Base-by-base conservation (phyloP, 2,329 filamentous ascomycete genomes). In the Aureobasidium vineae region DNA sequence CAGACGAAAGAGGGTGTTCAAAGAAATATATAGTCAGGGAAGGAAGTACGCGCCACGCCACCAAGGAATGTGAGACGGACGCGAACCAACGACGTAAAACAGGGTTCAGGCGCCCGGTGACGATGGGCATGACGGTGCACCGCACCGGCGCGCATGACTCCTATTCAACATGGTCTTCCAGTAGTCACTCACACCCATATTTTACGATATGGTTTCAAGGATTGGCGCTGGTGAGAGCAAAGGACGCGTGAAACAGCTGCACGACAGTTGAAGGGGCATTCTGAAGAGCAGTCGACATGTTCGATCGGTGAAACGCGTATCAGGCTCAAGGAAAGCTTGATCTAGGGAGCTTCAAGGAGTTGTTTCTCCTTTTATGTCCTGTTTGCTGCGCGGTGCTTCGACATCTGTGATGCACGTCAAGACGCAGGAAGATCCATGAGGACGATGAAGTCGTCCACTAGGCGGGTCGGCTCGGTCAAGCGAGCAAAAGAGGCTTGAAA, bases 1-100 rank as follows among this genome's bases (percentile, higher is more conserved):
- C 31, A 38, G 45, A 45, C 13, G 15, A n/a, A 41, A 33, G 43
- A 52, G 59, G 15, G 28, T 23, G 45, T 41, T 52, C n/a, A 21
- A 63, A 52, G 31, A 52, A 61, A 52, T 63, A 63, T 52, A 63
- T 63, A 63, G 31, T 63, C 21, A 41, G 21, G 59, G 33, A 33
- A 63, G 45, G 28, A 40, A 52, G 13, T 50, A 63, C 45, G 59
- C 59, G 59, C 59, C 59, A 19, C 59, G 31, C 57, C 43, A 40
- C 45, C 59, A 52, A 63, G 59, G 59, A 63, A 63, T 63, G 59
- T 63, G 43, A 43, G 56, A 59, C 56, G 13, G 10, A 43, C 40
- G 40, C 26, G 40, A 59, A 57, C 53, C 56, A 59, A 59, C 26
- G 26, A 61, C 57, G 23, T 11, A 63, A 63, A 50, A 49, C 59